A percentile compares a stretch with the other conserved stretches of the same genome.
phyloP scores from a whole-genome alignment of 306 rosid species.

The Trifolium fragiferum region DNA sequence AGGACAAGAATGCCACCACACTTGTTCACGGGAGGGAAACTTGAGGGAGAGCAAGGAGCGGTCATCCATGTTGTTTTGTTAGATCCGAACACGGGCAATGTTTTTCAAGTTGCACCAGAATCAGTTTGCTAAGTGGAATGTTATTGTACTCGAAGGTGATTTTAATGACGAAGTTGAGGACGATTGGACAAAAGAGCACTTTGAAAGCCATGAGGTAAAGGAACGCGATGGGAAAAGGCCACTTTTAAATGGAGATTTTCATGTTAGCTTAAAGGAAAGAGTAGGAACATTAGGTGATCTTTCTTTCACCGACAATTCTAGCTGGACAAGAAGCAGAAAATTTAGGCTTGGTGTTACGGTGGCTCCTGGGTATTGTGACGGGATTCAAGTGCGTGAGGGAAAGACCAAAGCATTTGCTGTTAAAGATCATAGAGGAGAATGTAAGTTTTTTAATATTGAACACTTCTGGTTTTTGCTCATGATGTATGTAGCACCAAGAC shows the following conservation, averaged over 20 bases:
- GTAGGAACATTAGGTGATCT: conserved; percentile 81
- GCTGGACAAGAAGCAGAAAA: conserved; percentile 89
- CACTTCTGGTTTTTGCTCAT: neutral
- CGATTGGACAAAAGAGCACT: conserved; percentile 67
- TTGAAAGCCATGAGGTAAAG: conserved; percentile 72
- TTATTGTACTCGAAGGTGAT: conserved; percentile 88
- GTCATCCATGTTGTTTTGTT: conserved; percentile 65
- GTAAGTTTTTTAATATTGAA: conserved; percentile 55
- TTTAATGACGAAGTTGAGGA: conserved; percentile 69
- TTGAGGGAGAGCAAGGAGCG: conserved; percentile 88
- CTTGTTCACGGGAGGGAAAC: conserved; percentile 85
- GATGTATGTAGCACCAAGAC: neutral
- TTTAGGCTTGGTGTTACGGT: conserved; percentile 85
- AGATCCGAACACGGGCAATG: conserved; percentile 59
- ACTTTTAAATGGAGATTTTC: conserved; percentile 76
- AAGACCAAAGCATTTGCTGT: conserved; percentile 86
- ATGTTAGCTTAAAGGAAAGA: conserved; percentile 77
- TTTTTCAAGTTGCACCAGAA: conserved; percentile 69
- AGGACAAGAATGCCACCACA: conserved; percentile 89
- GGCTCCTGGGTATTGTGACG: conserved; percentile 65
- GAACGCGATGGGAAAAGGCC: conserved; percentile 93
- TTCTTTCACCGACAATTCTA: conserved; percentile 89
- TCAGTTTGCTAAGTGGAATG: conserved; percentile 66
- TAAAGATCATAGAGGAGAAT: conserved; percentile 94
- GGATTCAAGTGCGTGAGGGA: conserved; percentile 71